These are phyloP conservation scores for Fibroporia radiculosa DNA, from an alignment of 768 basidiomycete genomes.

Conservation along the genomic window DNA sequence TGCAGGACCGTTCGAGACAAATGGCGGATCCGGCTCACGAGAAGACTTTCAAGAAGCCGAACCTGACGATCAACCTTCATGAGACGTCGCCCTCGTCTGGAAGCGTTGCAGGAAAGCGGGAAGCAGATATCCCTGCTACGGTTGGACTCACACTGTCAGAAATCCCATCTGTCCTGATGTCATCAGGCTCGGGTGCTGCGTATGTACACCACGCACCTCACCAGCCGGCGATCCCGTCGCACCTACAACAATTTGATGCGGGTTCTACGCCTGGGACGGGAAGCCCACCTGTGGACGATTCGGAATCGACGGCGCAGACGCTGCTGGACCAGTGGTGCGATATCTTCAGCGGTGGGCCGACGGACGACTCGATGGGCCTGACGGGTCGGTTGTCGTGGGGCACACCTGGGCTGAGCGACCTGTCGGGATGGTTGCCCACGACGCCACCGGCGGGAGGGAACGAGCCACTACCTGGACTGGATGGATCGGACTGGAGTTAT, in stretches of 20 bases:
- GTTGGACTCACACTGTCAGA: neutral
- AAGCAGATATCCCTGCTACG: neutral
- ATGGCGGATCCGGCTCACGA: constrained; percentile 16
- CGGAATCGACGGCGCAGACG: constrained; percentile 66
- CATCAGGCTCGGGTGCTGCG: neutral
- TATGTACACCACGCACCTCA: too few relatives aligned
- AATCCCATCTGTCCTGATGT: neutral
- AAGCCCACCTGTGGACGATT: constrained; percentile 58
- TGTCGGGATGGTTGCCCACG: constrained; percentile 42
- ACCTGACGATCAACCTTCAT: constrained; percentile 42
- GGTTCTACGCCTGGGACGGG: constrained; percentile 57
- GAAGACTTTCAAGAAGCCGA: constrained; percentile 37
- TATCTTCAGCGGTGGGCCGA: constrained; percentile 60
- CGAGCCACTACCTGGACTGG: constrained; percentile 42
- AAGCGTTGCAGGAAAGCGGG: neutral
- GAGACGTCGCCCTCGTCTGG: constrained; percentile 20
- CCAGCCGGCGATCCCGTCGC: constrained; percentile 3
- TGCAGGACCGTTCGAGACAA: constrained; percentile 62
- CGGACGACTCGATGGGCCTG: constrained; percentile 20
- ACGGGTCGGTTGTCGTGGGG: constrained; percentile 48
- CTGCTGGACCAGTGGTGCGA: constrained; percentile 82
- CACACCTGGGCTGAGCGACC: constrained; percentile 47
- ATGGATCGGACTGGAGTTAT: constrained; percentile 69
- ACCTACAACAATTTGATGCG: constrained; percentile 42
- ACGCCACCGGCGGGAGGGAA: constrained; percentile 30